Base-by-base conservation (phyloP, 75 land plant genomes). In the Sequoiadendron giganteum region DNA sequence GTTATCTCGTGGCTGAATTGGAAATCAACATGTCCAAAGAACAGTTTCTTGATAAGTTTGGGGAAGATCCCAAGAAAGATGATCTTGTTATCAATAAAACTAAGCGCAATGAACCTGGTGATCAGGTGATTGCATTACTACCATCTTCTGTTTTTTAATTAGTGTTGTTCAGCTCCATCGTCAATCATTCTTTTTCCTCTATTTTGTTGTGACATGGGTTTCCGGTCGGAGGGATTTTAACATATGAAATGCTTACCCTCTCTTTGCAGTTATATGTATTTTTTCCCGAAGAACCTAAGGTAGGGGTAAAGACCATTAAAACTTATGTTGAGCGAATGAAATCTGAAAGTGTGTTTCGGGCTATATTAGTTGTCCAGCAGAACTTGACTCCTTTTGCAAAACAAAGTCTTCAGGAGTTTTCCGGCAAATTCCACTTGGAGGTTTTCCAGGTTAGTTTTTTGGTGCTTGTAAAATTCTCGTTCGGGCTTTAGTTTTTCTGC, bases 271-370 rank as follows among this genome's bases (percentile, higher is more conserved):
- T 97, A 21, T 97, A 92, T 89, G 94, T 97, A 40, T 96, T 97
- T 88, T 97, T 97, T 34, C 98, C 99, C 1, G 95, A 96, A 47
- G 99, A 97, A 83, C 85, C 91, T 34, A 97, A 96, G 90, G 98
- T 97, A 58, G 99, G 99, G 32, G 94, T 96, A 61, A 96, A 97
- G 94, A 94, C 93, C 14, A 93, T 97, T 86, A 96, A 96, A 92
- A 95, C 95, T 54, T 96, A 93, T 76, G 92, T 91, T 7, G 93
- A 94, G 42, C 91, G 94, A 32, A 97, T 97, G 99, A 96, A 97
- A 79, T 82, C 91, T 4, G 99, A 97, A 88, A 93, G 90, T 93
- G 99, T 97, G 40, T 89, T 80, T 84, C 89, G 96, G 49, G 98
- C 95, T 14, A 92, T 97, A 39, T 90, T 97, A 58, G 96, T 97